Conservation (phyloP, 2,329 filamentous ascomycete species). For the Diaporthe citriasiana region DNA sequence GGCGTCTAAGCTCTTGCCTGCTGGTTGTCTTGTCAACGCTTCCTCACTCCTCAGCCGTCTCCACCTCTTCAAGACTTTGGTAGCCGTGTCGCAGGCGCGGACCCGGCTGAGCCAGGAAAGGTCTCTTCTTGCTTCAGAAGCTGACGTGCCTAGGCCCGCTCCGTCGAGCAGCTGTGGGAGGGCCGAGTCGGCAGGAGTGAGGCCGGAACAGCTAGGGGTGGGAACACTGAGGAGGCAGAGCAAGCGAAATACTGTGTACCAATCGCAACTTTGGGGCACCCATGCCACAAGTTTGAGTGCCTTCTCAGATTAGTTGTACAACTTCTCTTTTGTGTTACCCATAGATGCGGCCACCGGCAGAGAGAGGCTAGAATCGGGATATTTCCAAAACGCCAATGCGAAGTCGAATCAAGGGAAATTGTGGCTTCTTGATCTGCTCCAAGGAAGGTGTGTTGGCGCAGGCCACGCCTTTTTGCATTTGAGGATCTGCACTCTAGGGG, state of each 20-base stretch:
- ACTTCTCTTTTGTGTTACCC: neutral
- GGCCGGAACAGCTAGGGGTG: neutral
- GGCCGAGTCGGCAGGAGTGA: neutral
- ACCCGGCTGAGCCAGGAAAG: neutral
- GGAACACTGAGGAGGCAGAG: neutral
- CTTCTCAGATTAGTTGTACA: neutral
- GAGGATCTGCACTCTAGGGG: slow-evolving; percentile 11
- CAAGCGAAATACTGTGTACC: neutral
- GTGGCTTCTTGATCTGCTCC: neutral
- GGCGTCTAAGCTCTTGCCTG: neutral
- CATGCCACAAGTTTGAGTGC: neutral
- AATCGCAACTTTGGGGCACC: slow-evolving; percentile 22
- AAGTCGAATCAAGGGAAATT: neutral
- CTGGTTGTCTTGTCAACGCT: neutral
- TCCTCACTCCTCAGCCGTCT: neutral
- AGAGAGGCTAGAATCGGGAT: neutral
- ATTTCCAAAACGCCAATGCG: slow-evolving; percentile 11
- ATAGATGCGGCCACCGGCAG: neutral
- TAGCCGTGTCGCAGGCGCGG: neutral
- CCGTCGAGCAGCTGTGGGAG: neutral
- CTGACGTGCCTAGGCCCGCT: neutral
- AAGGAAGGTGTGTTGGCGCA: neutral
- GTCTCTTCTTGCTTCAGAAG: neutral
- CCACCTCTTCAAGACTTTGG: neutral
- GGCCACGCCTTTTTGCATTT: neutral